These are phyloP conservation scores for Ustilago nuda DNA, from an alignment of 1,284 basidiomycete species.

Conservation along the genomic window DNA sequence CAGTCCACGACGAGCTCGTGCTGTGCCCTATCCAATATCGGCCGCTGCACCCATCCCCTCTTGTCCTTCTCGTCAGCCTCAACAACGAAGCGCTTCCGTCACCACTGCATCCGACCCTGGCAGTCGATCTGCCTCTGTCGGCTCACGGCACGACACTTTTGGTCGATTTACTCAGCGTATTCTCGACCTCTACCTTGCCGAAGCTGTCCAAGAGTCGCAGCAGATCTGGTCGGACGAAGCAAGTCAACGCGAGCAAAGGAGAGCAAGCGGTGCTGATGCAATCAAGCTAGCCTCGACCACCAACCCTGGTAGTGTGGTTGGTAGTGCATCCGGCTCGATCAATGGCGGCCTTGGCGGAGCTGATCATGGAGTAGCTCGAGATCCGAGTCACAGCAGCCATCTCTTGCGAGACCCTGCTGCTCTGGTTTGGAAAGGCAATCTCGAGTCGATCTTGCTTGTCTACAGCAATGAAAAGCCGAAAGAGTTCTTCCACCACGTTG, in stretches of 20 bases:
- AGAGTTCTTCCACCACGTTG: constrained; percentile 65
- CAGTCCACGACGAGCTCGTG: constrained; percentile 38
- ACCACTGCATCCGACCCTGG: constrained; percentile 14
- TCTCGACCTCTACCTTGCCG: constrained; percentile 63
- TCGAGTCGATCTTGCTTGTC: constrained; percentile 59
- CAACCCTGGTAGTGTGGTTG: constrained; percentile 3
- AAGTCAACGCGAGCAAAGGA: constrained; percentile 17
- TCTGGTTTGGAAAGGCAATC: constrained; percentile 56
- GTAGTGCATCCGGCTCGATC: constrained; percentile 13
- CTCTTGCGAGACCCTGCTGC: constrained; percentile 27
- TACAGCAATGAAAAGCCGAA: constrained; percentile 59
- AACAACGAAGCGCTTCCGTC: constrained; percentile 26
- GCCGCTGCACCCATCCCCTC: constrained; percentile 31
- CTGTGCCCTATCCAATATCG: constrained; percentile 51
- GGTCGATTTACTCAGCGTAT: constrained; percentile 59
- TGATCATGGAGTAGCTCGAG: constrained; percentile 15
- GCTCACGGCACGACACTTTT: constrained; percentile 38
- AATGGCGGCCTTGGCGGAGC: constrained; percentile 10
- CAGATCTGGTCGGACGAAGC: constrained; percentile 22
- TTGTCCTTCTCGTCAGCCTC: constrained; percentile 29
- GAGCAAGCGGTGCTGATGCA: constrained; percentile 19
- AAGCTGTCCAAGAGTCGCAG: constrained; percentile 45
- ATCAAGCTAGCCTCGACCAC: constrained; percentile 14
- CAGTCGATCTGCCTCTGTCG: constrained; percentile 35
- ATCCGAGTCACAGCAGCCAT: constrained; percentile 21